Evolutionary conservation across 1,139 yeast species (phyloP), one percentile per base, ranked within the genome.

Genomic region (Yamadazyma trypodendri): DNA sequence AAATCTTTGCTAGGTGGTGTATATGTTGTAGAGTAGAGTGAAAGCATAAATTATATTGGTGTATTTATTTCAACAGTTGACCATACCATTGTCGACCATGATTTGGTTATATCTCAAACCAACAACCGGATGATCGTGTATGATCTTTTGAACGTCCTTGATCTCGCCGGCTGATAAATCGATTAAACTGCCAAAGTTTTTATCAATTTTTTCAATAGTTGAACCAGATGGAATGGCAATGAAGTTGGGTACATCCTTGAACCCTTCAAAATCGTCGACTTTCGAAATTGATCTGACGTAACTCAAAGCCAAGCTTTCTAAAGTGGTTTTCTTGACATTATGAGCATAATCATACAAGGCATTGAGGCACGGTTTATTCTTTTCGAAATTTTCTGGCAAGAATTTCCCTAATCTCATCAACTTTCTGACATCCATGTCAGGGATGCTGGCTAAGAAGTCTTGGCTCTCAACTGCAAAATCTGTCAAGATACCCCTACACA

Each of bases 181-280:
- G 14, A 36, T 16, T 20, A 31, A 30, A 24, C 13, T 22, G 9
- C 72, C 65, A 46, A 75, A 67, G 60, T 85, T 87, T 52, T 77
- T 83, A 36, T 70, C 68, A 22, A 82, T 77, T 53, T 85, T 79
- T 15, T 59, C 69, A 9, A 64, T 63, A 18, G 80, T 75, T 4
- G 88, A 72, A 11, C 86, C 79, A 39, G 89, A 81, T 18, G 95
- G 95, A 54, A 87, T 84, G 29, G 96, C 95, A 31, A 88, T 59
- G 35, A 86, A 70, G 39, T 66, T 69, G 13, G 88, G 77, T 43
- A 73, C 75, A 32, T 57, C 66, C 50, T 51, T 54, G 32, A 51
- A 65, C 47, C 65, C 74, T 34, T 49, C 45, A 39, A 50, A 64
- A 32, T 60, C 51, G 28, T 50, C 43, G n/a, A 52, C 48, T 4